phyloP scores from a whole-genome alignment of 2,329 filamentous ascomycete genomes.

The Fusarium papillatum region DNA sequence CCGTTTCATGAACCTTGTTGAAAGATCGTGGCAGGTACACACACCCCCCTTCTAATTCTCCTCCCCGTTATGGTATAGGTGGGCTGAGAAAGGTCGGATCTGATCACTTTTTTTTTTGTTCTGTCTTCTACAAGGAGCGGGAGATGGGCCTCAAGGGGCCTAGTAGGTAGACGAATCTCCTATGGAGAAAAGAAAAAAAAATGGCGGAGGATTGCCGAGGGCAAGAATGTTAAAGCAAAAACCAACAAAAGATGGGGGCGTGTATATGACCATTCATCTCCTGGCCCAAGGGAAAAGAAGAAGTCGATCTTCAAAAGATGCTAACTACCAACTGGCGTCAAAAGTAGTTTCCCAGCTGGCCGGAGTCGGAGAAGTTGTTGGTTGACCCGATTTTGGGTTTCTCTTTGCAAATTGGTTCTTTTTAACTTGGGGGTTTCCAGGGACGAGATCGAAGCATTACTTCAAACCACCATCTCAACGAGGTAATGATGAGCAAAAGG shows the following conservation, averaged over 20 bases:
- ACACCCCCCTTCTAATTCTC: neutral
- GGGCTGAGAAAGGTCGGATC: constrained; percentile 1
- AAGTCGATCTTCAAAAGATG: neutral
- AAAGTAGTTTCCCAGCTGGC: neutral
- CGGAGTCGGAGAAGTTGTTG: neutral
- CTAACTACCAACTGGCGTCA: neutral
- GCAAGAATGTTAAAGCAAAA: neutral
- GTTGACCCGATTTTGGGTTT: neutral
- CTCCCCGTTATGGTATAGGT: neutral
- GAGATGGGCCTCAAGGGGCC: constrained; percentile 1
- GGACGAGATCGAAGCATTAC: neutral
- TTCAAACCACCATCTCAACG: neutral
- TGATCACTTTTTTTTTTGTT: neutral
- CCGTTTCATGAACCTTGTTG: constrained; percentile 10
- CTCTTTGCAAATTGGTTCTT: constrained; percentile 7
- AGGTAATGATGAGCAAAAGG: neutral
- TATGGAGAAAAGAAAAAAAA: neutral
- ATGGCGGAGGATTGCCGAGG: constrained; percentile 7
- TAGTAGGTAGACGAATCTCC: neutral
- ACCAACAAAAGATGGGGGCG: neutral
- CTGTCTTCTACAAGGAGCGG: constrained; percentile 1
- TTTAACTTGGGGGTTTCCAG: neutral
- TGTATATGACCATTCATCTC: neutral
- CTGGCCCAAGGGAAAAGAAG: neutral
- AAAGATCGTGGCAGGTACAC: neutral